Evolutionary conservation across 345 rosid species (phyloP), one percentile per base, ranked within the genome.

Genomic region (Populus simonii): DNA sequence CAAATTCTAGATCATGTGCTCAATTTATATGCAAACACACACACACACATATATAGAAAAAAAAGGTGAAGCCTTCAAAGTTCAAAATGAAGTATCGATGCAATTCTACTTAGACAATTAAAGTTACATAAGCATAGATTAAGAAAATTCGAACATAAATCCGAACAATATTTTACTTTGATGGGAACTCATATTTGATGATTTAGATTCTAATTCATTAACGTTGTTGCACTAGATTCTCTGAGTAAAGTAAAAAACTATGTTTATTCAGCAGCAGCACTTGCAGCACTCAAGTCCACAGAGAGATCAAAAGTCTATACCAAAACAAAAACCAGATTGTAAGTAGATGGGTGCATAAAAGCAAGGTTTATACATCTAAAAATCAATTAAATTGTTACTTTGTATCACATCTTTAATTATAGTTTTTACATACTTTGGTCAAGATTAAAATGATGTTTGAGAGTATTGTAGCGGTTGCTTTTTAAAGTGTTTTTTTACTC

Each of bases 281-380:
- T 94, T 71, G 94, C 97, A 83, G 93, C 95, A 84, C 89, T 92
- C 80, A 92, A 85, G 83, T 94, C 95, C 82, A 92, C 92, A 8
- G 97, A 87, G 66, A 92, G 88, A 85, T 91, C 94, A 69, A 91
- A 89, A 73, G 80, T 83, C 94, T 94, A 87, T 53, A 77, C 8
- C 79, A 83, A 43, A 66, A 22, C 20, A 66, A 15, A 31, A 66
- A 31, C 39, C 0, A 25, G 6, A 27, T 27, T 7, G 2, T 38
- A 11, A 66, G 20, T 25, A 25, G 20, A 66, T 38, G 1, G 39
- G 1, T 38, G 8, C 7, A 38, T 38, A 7, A 1, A 38, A 38
- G 39, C 39, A 38, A 6, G 39, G 41, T 38, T 38, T 38, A 38
- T 38, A 8, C 41, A 38, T 38, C 9, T 38, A 1, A 7, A 38